Base-by-base conservation (phyloP, 495 filamentous ascomycete species). In the Trypethelium eluteriae region DNA sequence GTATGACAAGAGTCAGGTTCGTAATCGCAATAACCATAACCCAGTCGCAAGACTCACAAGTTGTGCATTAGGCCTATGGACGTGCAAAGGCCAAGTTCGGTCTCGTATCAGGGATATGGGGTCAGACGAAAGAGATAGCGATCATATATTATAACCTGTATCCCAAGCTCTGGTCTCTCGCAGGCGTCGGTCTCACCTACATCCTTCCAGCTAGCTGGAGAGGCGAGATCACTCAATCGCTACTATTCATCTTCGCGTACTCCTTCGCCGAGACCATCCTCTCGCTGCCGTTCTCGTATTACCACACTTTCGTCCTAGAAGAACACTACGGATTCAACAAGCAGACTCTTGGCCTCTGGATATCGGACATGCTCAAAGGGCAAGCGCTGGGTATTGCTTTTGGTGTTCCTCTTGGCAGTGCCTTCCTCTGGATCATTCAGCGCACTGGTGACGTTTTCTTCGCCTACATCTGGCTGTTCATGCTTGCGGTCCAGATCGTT, bases 271-370 rank as follows among this genome's bases (percentile, higher is more conserved):
- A 90, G 44, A 89, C 91, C 70, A 71, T 89, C 62, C 76, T 95
- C 65, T 88, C 86, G 46, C 79, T 98, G 61, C 95, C 95, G 16
- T 84, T 89, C 65, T 88, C 83, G 63, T 89, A 96, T 74, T 98
- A 97, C 81, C 87, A 91, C 80, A 92, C 88, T 1, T 98, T 98
- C 74, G 89, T 96, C 49, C 82, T 98, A 53, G 94, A 98, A 75
- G 92, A 98, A 81, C 90, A 92, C 73, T 98, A 93, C 75, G 95
- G 94, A 35, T 98, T 98, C 84, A 98, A 98, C 78, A 98, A 98
- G 81, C 91, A 95, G 80, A 98, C 94, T 0, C 76, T 89, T 47
- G 87, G 87, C 77, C 81, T 97, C 3, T 98, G 92, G 82, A 78
- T 98, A 56, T 90, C 86, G 70, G 94, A 98, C 74, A 86, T 95